phyloP scores from a whole-genome alignment of 306 rosid genomes.

The Dryas octopetala region DNA sequence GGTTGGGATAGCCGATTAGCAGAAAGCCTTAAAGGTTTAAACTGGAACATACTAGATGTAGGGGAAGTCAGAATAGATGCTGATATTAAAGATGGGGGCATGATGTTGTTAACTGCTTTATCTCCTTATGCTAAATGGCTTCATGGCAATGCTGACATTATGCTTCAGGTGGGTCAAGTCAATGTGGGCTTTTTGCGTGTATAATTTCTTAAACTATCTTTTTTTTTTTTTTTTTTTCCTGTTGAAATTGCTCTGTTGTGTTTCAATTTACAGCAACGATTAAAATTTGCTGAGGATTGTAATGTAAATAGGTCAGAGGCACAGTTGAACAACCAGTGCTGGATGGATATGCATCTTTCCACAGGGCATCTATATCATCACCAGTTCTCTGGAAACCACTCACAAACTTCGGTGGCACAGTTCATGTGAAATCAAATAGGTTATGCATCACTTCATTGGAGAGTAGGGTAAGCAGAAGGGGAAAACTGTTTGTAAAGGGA shows the following conservation, averaged over 20 bases:
- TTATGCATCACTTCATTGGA: slow-evolving; percentile 81
- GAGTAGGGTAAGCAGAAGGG: slow-evolving; percentile 84
- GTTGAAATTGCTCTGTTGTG: not conserved
- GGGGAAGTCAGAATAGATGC: slow-evolving; percentile 91
- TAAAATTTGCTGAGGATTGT: slow-evolving; percentile 20
- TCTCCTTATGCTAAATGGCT: slow-evolving; percentile 94
- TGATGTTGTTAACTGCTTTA: slow-evolving; percentile 88
- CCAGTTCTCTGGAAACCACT: slow-evolving; percentile 79
- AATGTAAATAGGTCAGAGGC: slow-evolving; percentile 69
- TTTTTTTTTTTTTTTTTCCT: not conserved
- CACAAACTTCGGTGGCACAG: slow-evolving; percentile 74
- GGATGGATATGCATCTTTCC: slow-evolving; percentile 86
- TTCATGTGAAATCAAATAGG: slow-evolving; percentile 80
- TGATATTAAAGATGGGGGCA: slow-evolving; percentile 95
- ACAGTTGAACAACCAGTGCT: slow-evolving; percentile 85
- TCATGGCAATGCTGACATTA: slow-evolving; percentile 81
- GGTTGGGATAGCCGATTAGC: slow-evolving; percentile 73
- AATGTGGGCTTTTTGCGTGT: slow-evolving; percentile 14
- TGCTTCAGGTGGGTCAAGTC: slow-evolving; percentile 69
- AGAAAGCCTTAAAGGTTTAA: slow-evolving; percentile 80
- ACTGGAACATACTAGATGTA: slow-evolving; percentile 72
- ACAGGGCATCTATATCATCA: slow-evolving; percentile 87
- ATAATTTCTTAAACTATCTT: not conserved
- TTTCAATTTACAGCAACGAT: slow-evolving; percentile 5
- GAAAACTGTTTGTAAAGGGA: slow-evolving; percentile 80